Base-by-base conservation (phyloP, 139 green algal genomes). In the Picochlorum sp. region DNA sequence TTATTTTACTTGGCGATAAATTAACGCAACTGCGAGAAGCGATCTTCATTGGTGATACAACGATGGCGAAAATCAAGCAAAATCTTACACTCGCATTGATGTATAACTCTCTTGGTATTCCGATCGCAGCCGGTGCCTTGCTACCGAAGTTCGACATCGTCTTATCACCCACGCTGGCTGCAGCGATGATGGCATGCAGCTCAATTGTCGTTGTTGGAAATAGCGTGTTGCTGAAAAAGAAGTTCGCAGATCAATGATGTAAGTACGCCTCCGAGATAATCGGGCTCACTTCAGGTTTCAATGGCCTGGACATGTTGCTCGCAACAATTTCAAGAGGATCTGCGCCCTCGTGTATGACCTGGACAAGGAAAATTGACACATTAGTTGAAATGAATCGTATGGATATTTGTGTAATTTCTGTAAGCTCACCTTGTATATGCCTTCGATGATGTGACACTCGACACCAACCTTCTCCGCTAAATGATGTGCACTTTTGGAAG, bases 41-140 rank as follows among this genome's bases (percentile, higher is more conserved):
- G 7, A 67, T 97, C 47, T 70, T 73, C 6, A 75, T 98, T 9
- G 89, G 86, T 0, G 56, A 67, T 2, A 77, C 86, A 13, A 88
- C 89, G 0, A 78, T 97, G 41, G 38, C 10, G 63, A 98, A 96
- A 73, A 97, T 98, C 58, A 76, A 74, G 18, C 88, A 96, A 60
- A 98, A 98, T 75, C 76, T 97, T 23, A 75, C 26, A 0, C 96
- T 92, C 88, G 92, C 92, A n/a, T 76, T 98, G 23, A 67, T 73
- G 0, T 98, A 98, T 77, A 98, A 98, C 73, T 47, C 88, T 9
- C 61, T 98, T 20, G 91, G 84, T 26, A 87, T 98, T 9, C 92
- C 92, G 0, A 49, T 98, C 45, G 92, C 92, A 1, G 92, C 89
- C 13, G 92, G 92, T 47, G 85, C 76, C 1, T 57, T 88, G 67